Evolutionary conservation across 345 rosid species (phyloP).

Genomic region (Adansonia digitata): DNA sequence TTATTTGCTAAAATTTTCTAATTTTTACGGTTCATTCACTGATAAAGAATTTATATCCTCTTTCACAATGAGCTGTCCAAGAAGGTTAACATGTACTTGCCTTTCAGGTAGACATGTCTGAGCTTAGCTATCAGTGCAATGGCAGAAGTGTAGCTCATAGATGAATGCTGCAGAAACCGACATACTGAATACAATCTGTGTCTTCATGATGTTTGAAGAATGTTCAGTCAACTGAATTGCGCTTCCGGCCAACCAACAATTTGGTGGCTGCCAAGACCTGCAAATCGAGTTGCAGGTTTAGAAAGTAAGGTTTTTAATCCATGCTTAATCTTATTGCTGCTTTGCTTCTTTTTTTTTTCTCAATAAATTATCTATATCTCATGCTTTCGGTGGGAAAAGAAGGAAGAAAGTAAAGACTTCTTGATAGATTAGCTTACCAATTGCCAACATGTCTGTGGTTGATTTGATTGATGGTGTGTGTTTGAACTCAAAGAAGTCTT

Average conservation of each 20-base stretch:
- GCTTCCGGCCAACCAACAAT: constrained; percentile 12
- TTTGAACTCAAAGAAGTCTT: constrained; percentile 11
- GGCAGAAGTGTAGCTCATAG: not conserved
- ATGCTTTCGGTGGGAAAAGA: not conserved
- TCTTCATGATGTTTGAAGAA: not conserved
- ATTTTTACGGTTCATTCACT: not conserved
- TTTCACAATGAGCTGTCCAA: not conserved
- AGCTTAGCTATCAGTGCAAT: not conserved
- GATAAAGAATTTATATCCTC: not conserved
- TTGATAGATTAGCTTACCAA: not conserved
- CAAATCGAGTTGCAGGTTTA: not conserved
- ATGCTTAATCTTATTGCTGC: not conserved
- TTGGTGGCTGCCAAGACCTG: constrained; percentile 11
- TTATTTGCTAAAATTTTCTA: not conserved
- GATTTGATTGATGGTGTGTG: constrained; percentile 11
- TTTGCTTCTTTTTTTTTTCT: not conserved
- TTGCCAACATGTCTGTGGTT: constrained; percentile 16
- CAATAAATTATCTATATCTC: not conserved
- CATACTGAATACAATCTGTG: not conserved
- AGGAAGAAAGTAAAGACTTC: not conserved
- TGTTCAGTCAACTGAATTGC: not conserved
- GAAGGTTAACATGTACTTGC: not conserved
- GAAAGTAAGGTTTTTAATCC: not conserved
- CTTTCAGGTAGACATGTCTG: not conserved
- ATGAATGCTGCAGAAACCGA: not conserved